phyloP scores from a whole-genome alignment of 495 filamentous ascomycete genomes.

The Polyplosphaeria fusca region DNA sequence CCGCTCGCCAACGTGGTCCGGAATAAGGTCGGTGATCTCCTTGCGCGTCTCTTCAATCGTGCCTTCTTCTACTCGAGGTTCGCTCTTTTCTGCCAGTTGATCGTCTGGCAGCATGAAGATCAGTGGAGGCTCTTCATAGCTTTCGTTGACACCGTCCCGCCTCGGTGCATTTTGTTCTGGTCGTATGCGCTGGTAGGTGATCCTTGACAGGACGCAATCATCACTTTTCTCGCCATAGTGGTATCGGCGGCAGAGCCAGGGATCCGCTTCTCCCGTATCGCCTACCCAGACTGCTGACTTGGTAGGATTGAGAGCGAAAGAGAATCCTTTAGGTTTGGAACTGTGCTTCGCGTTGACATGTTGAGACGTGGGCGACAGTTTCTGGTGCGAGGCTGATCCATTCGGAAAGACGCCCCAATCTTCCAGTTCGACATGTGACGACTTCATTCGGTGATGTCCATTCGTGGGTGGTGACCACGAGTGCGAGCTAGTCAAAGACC shows the following conservation, averaged over 20 bases:
- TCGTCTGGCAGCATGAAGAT: conserved; percentile 29
- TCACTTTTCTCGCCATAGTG: background rate
- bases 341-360: background rate
- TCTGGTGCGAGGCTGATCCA: background rate
- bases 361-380: too few relatives aligned
- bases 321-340: background rate
- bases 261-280: background rate
- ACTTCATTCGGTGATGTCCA: background rate
- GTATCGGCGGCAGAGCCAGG: background rate
- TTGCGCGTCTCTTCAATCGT: conserved; percentile 12
- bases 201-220: background rate
- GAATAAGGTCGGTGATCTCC: conserved; percentile 27
- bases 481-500: background rate
- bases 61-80: conserved; percentile 13
- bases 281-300: background rate
- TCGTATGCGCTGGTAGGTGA: background rate
- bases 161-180: background rate
- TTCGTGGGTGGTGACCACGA: background rate
- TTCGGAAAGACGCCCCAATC: background rate
- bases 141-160: background rate
- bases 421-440: background rate
- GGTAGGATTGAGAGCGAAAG: background rate
- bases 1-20: conserved; percentile 25
- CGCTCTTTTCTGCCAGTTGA: conserved; percentile 23
- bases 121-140: background rate